These are phyloP conservation scores for Dissophora globulifera DNA, from an alignment of 192 early-diverging fungal genomes.

Conservation along the genomic window DNA sequence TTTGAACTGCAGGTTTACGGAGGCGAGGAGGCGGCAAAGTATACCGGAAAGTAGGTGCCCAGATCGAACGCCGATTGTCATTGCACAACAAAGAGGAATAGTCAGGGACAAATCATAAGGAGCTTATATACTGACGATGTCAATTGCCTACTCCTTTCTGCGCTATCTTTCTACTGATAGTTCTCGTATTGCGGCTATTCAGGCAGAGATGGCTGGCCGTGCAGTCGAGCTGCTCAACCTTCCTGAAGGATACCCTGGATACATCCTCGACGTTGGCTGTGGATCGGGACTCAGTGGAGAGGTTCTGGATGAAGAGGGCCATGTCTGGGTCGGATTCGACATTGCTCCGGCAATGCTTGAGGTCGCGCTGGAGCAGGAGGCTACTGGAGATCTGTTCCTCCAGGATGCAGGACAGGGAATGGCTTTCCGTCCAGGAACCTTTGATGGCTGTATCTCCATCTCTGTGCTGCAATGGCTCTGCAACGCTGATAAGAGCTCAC, in stretches of 20 bases:
- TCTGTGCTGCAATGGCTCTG: slow-evolving; percentile 99
- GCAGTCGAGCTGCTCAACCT: slow-evolving; percentile 92
- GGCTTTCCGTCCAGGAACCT: slow-evolving; percentile 93
- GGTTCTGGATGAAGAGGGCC: slow-evolving; percentile 94
- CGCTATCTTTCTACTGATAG: slow-evolving; percentile 53
- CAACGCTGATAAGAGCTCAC: slow-evolving; percentile 93
- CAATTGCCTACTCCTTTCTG: background rate
- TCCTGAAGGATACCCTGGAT: slow-evolving; percentile 75
- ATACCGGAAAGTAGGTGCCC: slow-evolving; percentile 84
- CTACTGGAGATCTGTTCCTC: slow-evolving; percentile 94
- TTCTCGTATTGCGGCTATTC: slow-evolving; percentile 94
- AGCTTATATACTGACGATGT: background rate
- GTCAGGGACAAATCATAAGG: too few relatives aligned
- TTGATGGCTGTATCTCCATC: slow-evolving; percentile 87
- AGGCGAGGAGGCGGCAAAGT: slow-evolving; percentile 93
- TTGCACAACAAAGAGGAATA: too few relatives aligned
- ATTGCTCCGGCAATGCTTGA: slow-evolving; percentile 96
- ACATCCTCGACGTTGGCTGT: slow-evolving; percentile 96
- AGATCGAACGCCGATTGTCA: too few relatives aligned
- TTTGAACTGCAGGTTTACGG: slow-evolving; percentile 82
- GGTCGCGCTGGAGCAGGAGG: slow-evolving; percentile 91
- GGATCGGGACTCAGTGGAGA: slow-evolving; percentile 97
- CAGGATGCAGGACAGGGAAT: slow-evolving; percentile 97
- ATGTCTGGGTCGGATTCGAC: slow-evolving; percentile 97
- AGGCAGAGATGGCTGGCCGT: slow-evolving; percentile 92